Base-by-base conservation (phyloP, 768 basidiomycete genomes). In the Tricholoma flavovirens region DNA sequence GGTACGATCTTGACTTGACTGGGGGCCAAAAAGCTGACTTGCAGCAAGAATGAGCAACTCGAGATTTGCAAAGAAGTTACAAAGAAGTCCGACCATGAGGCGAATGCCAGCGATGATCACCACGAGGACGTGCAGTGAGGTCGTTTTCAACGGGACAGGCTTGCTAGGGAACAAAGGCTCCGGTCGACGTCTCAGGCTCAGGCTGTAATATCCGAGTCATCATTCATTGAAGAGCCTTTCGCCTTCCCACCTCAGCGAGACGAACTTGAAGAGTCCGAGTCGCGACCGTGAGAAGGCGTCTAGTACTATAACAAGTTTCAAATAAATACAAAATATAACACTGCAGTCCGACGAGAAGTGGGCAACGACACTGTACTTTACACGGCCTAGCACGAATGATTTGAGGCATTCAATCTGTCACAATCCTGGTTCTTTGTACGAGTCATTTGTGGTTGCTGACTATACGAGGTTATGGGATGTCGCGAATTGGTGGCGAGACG, bases 11-110 rank as follows among this genome's bases (percentile, higher is more conserved):
- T 55, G 32, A 29, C 54, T 21, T 55, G 22, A 19, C 54, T 17
- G 10, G 29, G 35, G 36, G 17, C 17, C n/a, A 45, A 24, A 46
- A 17, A 30, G 29, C 29, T n/a, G 15, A 17, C 46, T 48, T 29
- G 26, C 24, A 29, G 24, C 17, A 59, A 59, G 56, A 50, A 58
- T 56, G 49, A 56, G 56, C 58, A 60, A 59, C 54, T 55, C 59
- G 58, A 60, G 66, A 67, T 71, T 68, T 69, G 69, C 68, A 63
- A 65, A 66, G 67, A 70, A 68, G 56, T 53, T 51, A 15, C 22
- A 45, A 45, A 21, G 43, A 45, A 48, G 46, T 48, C 49, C 49
- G 6, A 50, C 61, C 62, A 60, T 57, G 64, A 64, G 59, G 62
- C 56, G 32, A 36, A 51, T 30, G 46, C 26, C 46, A 49, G 46